Conservation (phyloP, 2,329 filamentous ascomycete species). For the Arthrobotrys iridis region DNA sequence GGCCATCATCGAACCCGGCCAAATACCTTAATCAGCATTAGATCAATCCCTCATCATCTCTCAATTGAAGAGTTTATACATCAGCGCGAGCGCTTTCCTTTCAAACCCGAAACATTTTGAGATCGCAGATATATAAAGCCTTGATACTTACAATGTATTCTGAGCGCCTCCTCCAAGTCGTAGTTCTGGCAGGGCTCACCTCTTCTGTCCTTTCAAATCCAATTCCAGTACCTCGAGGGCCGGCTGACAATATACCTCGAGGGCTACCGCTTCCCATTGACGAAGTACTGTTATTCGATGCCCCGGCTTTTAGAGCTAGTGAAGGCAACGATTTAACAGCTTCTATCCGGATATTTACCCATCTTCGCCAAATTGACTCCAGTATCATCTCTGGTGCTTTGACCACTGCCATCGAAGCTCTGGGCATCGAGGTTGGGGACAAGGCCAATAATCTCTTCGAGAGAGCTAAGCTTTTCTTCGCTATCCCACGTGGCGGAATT, state of each 20-base stretch:
- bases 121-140: not conserved
- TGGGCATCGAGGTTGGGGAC: conserved; percentile 39
- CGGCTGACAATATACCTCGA: conserved; percentile 12
- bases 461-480: conserved; percentile 38
- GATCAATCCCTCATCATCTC: not conserved
- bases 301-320: conserved; percentile 31
- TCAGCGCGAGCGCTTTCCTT: not conserved
- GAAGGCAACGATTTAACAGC: conserved; percentile 12
- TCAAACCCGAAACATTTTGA: conserved; percentile 14
- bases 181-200: conserved; percentile 21
- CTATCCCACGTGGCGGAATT: conserved; percentile 24
- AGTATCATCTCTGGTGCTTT: conserved; percentile 14
- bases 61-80: not conserved
- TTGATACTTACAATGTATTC: conserved; percentile 19
- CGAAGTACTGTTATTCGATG: conserved; percentile 39
- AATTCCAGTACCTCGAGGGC: not conserved
- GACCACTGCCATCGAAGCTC: conserved; percentile 27
- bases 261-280: conserved; percentile 23
- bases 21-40: not conserved
- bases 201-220: conserved; percentile 33
- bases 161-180: conserved; percentile 8
- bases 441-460: conserved; percentile 29
- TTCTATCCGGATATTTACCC: conserved; percentile 38
- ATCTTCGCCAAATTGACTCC: conserved; percentile 25
- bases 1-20: not conserved